Evolutionary conservation across 495 filamentous ascomycete species (phyloP).

Genomic region (Chaetomium cochliodes): DNA sequence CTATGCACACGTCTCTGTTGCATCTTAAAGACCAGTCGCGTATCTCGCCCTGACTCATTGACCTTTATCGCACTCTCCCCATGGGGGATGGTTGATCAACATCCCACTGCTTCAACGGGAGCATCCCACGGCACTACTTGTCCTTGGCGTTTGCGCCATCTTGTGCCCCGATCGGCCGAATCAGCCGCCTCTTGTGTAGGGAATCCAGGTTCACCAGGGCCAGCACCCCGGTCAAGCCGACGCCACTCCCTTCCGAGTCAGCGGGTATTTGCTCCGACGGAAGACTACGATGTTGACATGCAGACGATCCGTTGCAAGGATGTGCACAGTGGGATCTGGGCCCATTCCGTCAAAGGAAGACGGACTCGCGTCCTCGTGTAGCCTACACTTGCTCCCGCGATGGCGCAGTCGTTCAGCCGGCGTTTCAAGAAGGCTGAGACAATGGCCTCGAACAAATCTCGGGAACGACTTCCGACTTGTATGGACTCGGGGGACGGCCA

Average conservation of each 20-base stretch:
- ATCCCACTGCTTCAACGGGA: not conserved
- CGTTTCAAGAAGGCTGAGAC: not conserved
- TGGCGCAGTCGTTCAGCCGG: not conserved
- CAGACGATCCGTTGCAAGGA: constrained; percentile 2
- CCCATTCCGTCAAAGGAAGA: no score
- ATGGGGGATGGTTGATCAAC: not conserved
- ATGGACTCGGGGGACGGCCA: not conserved
- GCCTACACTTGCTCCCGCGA: not conserved
- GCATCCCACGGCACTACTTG: not conserved
- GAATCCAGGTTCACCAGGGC: not conserved
- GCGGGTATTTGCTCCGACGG: not conserved
- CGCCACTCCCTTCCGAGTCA: not conserved
- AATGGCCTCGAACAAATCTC: not conserved
- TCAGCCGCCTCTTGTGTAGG: not conserved
- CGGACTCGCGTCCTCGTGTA: not conserved
- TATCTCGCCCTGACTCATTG: no score
- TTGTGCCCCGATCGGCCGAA: not conserved
- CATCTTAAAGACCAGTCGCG: not conserved
- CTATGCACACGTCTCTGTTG: not conserved
- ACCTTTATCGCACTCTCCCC: no score
- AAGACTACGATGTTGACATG: constrained; percentile 1
- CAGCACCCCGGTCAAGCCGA: not conserved
- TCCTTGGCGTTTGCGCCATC: not conserved
- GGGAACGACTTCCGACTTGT: not conserved
- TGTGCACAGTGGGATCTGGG: not conserved